Base-by-base conservation (phyloP, 306 rosid genomes). In the Canavalia ensiformis region DNA sequence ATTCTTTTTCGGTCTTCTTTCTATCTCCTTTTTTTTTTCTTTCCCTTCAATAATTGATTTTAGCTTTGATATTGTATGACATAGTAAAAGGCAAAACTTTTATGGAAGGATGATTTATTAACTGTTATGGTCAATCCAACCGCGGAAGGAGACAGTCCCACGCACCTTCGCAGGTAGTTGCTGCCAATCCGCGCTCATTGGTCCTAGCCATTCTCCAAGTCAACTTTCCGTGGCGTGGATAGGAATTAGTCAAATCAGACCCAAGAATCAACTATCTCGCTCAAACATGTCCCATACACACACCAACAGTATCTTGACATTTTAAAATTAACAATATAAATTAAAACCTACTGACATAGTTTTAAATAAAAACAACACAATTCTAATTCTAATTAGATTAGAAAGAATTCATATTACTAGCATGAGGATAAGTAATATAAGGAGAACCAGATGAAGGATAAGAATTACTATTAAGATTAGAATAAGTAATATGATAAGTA, bases 31-130 rank as follows among this genome's bases (percentile, higher is more conserved):
- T n/a, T 5, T 12, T 18, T 56, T 34, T 41, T 1, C 18, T 49
- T 50, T 42, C 5, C 8, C 29, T 7, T 59, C 72, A 80, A 71
- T 80, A 71, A 80, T 80, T 80, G 73, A 71, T 11, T 12, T 70
- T 28, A 4, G 55, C 79, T 63, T 62, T 34, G 39, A 9, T 4
- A 4, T 18, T 4, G 6, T 73, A 10, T 4, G 51, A 25, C 1
- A 79, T 37, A 9, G 79, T n/a, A 31, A 51, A 58, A 68, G 52
- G 71, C 31, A 25, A 45, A 67, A 56, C 39, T 33, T 47, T 60
- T 11, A 54, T 8, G 63, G 0, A 4, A 54, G 10, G 10, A 73
- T 4, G 52, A 45, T 46, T 46, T 45, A 18, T 28, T 69, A 47
- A 69, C 30, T 47, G 30, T 46, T 69, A 31, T 28, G n/a, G 58